A percentile compares a stretch with the other conserved stretches of the same genome.
phyloP scores from a whole-genome alignment of 2,329 filamentous ascomycete species.

The Aureobasidium subglaciale region DNA sequence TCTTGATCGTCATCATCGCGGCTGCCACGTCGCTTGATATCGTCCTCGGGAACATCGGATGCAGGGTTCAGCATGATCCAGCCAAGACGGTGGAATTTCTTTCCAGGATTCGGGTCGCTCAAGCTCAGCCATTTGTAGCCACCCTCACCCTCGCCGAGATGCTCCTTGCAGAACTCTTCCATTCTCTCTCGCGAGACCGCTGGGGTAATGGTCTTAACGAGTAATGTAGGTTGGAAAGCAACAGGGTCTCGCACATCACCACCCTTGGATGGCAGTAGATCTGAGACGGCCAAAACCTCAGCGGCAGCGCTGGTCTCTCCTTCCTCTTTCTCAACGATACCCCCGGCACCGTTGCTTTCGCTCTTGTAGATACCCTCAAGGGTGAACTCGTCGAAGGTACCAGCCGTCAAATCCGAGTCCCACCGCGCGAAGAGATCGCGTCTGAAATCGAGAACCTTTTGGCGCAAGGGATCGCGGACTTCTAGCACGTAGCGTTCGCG shows the following conservation, averaged over 20 bases:
- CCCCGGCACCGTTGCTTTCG: slow-evolving; percentile 80
- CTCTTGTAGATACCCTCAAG: slow-evolving; percentile 90
- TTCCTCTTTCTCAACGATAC: slow-evolving; percentile 86
- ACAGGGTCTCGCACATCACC: slow-evolving; percentile 86
- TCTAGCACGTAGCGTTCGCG: slow-evolving; percentile 87
- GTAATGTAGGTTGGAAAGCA: slow-evolving; percentile 78
- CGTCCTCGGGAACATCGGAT: slow-evolving; percentile 56
- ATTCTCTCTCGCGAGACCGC: slow-evolving; percentile 91
- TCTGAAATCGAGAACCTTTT: slow-evolving; percentile 72
- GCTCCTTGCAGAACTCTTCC: slow-evolving; percentile 89
- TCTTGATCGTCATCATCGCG: slow-evolving; percentile 61
- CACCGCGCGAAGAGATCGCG: slow-evolving; percentile 75
- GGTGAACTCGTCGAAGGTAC: slow-evolving; percentile 88
- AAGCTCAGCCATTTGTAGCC: slow-evolving; percentile 95
- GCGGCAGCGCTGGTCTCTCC: slow-evolving; percentile 87
- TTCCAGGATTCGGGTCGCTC: slow-evolving; percentile 92
- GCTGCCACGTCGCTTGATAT: slow-evolving; percentile 69
- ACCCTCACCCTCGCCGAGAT: slow-evolving; percentile 82
- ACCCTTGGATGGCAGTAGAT: slow-evolving; percentile 74
- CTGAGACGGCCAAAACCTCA: slow-evolving; percentile 86
- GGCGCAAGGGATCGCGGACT: slow-evolving; percentile 65
- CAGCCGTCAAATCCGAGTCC: slow-evolving; percentile 78
- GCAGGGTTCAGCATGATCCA: slow-evolving; percentile 94
- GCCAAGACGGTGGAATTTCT: slow-evolving; percentile 94
- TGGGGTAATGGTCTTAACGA: slow-evolving; percentile 97